Conservation (phyloP, 2,329 filamentous ascomycete genomes). For the Trichoderma sp. region DNA sequence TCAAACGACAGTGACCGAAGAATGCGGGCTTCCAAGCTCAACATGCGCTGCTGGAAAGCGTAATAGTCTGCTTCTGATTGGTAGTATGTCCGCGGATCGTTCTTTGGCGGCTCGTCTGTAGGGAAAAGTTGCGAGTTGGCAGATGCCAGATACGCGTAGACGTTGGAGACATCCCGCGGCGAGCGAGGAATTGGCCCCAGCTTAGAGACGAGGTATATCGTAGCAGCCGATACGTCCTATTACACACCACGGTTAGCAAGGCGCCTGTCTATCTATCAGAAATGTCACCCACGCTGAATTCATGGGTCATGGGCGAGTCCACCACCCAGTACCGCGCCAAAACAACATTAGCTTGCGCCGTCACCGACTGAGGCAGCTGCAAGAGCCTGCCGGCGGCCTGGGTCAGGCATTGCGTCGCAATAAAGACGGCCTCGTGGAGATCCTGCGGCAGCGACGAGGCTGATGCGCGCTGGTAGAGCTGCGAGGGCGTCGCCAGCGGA, state of each 20-base stretch:
- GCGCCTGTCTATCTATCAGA: not conserved
- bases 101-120: slow-evolving; percentile 36
- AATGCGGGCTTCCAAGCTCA: slow-evolving; percentile 75
- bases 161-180: slow-evolving; percentile 78
- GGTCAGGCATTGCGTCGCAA: slow-evolving; percentile 70
- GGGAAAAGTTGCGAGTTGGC: slow-evolving; percentile 58
- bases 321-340: slow-evolving; percentile 78
- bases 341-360: slow-evolving; percentile 81
- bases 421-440: slow-evolving; percentile 71
- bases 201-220: slow-evolving; percentile 80
- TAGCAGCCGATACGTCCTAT: slow-evolving; percentile 79
- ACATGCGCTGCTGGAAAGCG: slow-evolving; percentile 61
- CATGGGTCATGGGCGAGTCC: slow-evolving; percentile 56
- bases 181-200: slow-evolving; percentile 75
- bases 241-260: not conserved
- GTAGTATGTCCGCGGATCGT: slow-evolving; percentile 61
- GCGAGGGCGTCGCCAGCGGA: slow-evolving; percentile 69
- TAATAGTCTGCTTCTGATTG: slow-evolving; percentile 74
- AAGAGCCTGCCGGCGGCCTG: slow-evolving; percentile 81
- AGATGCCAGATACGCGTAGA: slow-evolving; percentile 79
- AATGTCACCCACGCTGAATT: slow-evolving; percentile 53
- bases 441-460: slow-evolving; percentile 64
- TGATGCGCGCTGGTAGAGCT: slow-evolving; percentile 61
- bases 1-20: slow-evolving; percentile 78
- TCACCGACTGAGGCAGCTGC: slow-evolving; percentile 79